A percentile compares a stretch with the other conserved stretches of the same genome.
Evolutionary conservation across 306 rosid genomes (phyloP).

Genomic region (Castanea crenata): DNA sequence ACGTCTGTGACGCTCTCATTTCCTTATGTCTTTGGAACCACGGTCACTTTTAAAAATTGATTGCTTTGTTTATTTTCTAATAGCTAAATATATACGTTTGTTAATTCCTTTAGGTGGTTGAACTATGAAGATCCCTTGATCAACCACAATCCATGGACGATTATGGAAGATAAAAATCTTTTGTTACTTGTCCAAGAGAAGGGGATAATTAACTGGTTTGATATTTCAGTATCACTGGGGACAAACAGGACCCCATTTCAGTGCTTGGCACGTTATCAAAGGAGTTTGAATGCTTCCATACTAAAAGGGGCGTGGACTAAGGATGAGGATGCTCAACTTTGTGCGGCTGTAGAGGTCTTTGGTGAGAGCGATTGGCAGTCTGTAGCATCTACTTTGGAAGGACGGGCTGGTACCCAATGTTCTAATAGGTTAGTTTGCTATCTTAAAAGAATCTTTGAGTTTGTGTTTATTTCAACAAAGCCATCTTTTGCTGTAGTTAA

Average conservation of each 20-base stretch:
- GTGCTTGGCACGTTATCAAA: conserved; percentile 86
- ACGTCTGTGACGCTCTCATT: conserved; percentile 42
- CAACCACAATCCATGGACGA: conserved; percentile 63
- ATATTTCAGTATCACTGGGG: conserved; percentile 58
- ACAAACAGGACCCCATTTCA: conserved; percentile 92
- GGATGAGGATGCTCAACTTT: conserved; percentile 83
- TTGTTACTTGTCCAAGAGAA: conserved; percentile 54
- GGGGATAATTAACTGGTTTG: conserved; percentile 76
- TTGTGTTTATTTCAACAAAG: conserved; percentile 1
- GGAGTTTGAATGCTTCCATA: conserved; percentile 87
- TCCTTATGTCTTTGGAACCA: conserved; percentile 4
- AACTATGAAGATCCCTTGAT: conserved; percentile 92
- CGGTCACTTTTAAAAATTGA: conserved; percentile 5
- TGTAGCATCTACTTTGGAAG: conserved; percentile 80
- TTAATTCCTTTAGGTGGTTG: conserved; percentile 69
- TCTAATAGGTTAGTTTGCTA: conserved; percentile 78
- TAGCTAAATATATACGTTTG: conserved; percentile 12
- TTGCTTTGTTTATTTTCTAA: conserved; percentile 16
- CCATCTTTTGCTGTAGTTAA: neutral
- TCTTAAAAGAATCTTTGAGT: neutral
- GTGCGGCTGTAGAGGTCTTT: conserved; percentile 56
- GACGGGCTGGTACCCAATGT: conserved; percentile 92
- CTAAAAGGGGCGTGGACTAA: conserved; percentile 87
- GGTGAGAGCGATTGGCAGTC: conserved; percentile 81
- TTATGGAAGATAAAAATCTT: conserved; percentile 70